A percentile compares a stretch with the other conserved stretches of the same genome.
These are phyloP conservation scores for Rhodocollybia butyracea DNA, from an alignment of 768 basidiomycete genomes.

Conservation along the genomic window DNA sequence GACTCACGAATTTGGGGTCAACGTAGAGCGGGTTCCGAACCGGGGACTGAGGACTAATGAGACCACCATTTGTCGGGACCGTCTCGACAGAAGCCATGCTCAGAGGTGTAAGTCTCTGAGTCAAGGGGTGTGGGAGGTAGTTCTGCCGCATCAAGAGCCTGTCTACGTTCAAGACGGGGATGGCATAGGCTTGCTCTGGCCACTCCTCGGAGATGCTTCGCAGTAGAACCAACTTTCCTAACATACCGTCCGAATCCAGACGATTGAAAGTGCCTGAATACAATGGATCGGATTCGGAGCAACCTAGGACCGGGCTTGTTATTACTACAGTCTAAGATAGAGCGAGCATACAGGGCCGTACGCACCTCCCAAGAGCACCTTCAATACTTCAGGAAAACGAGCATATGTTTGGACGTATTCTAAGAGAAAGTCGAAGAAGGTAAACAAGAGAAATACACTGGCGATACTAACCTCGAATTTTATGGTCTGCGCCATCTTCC, in stretches of 20 bases:
- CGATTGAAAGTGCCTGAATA: conserved; percentile 55
- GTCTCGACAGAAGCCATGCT: conserved; percentile 40
- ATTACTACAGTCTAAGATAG: background rate
- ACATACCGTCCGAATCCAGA: conserved; percentile 58
- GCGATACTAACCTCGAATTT: conserved; percentile 58
- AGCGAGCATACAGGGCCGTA: background rate
- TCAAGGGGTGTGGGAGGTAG: conserved; percentile 23
- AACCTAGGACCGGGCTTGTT: background rate
- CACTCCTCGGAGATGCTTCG: conserved; percentile 43
- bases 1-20: conserved; percentile 62
- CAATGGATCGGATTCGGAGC: conserved; percentile 50
- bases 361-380: conserved; percentile 70
- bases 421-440: conserved; percentile 19
- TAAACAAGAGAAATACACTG: background rate
- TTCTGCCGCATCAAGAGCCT: conserved; percentile 42
- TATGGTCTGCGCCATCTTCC: conserved; percentile 59
- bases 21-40: conserved; percentile 40
- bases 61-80: conserved; percentile 46
- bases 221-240: conserved; percentile 65
- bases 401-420: conserved; percentile 71
- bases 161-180: conserved; percentile 54
- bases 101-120: conserved; percentile 37
- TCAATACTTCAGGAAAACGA: conserved; percentile 70
- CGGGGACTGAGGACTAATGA: conserved; percentile 64
- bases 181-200: conserved; percentile 39